Evolutionary conservation across 1,284 basidiomycete species (phyloP), one percentile per base, ranked within the genome.

Genomic region (Coriolopsis trogii): DNA sequence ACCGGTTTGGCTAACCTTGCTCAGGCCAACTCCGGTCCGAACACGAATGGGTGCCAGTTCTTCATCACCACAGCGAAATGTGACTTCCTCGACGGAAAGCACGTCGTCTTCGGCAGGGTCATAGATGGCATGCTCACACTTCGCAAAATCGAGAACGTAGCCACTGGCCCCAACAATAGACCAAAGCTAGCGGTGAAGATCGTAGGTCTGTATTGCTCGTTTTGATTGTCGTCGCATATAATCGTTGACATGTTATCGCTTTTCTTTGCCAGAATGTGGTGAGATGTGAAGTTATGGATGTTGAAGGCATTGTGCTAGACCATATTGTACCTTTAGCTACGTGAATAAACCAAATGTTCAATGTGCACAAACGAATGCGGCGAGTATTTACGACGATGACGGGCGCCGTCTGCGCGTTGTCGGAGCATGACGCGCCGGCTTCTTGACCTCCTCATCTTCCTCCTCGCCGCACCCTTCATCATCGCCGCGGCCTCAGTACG

Each of bases 21-120:
- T 23, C 36, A 95, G 93, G 94, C 94, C 0, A 97, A 97, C 70
- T 95, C 93, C 0, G 94, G 94, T 3, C 82, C 89, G 0, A 88
- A 91, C 65, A 95, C 94, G 4, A 97, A 98, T 64, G 95, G 95
- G 3, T 96, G 91, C 69, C 93, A 93, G 85, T 99, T 99, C 78
- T 99, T 99, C 78, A 89, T 99, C 65, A 99, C 96, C 0, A 94
- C 92, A 0, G 93, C 88, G 13, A 89, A 91, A 53, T 95, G 94
- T 57, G 91, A 94, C 60, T 99, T 98, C 74, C 92, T 51, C 84
- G 90, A 95, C 67, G 83, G 81, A 41, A 96, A 96, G 72, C 93
- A 95, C 72, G 91, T 94, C 60, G 82, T 94, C 34, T 95, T 93
- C 61, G 93, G 93, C 56, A 87, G 92, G 69, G 93, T 95, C 49